Evolutionary conservation across 2,329 filamentous ascomycete genomes (phyloP).

Genomic region (Diaporthe longicolla): DNA sequence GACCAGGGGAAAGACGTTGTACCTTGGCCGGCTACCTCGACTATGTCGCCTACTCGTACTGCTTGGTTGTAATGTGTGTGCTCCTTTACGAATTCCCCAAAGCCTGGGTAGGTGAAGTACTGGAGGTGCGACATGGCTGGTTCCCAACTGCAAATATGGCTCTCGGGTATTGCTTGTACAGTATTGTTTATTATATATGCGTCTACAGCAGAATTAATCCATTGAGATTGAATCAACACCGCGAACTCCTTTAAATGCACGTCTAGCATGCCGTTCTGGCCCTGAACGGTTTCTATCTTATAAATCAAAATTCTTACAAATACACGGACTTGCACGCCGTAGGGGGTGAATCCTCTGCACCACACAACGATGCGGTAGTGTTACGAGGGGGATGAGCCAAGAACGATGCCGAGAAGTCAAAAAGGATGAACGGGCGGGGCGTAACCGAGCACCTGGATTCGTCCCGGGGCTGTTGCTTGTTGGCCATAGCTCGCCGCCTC

Average conservation of each 20-base stretch:
- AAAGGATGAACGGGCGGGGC: constrained; percentile 25
- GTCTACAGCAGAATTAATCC: neutral
- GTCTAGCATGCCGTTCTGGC: too few relatives aligned
- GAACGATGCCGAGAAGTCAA: constrained; percentile 25
- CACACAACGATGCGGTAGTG: too few relatives aligned
- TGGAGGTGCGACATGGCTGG: constrained; percentile 11
- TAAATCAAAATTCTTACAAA: constrained; percentile 7
- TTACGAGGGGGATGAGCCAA: constrained; percentile 4
- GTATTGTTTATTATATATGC: neutral
- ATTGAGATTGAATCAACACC: neutral
- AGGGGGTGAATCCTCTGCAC: constrained; percentile 1
- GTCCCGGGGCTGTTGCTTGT: neutral
- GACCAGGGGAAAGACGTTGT: neutral
- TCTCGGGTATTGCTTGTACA: neutral
- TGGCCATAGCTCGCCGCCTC: neutral
- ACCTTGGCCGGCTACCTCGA: constrained; percentile 20
- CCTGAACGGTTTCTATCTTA: neutral
- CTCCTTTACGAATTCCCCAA: constrained; percentile 19
- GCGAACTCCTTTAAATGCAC: neutral
- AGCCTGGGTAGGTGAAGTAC: constrained; percentile 13
- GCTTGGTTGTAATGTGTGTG: constrained; percentile 26
- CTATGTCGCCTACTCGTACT: constrained; percentile 3
- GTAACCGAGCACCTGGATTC: constrained; percentile 14
- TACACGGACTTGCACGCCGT: neutral
- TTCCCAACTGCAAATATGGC: neutral